Evolutionary conservation across 1,284 basidiomycete genomes (phyloP).

Genomic region (Sanghuangporus weigelae): DNA sequence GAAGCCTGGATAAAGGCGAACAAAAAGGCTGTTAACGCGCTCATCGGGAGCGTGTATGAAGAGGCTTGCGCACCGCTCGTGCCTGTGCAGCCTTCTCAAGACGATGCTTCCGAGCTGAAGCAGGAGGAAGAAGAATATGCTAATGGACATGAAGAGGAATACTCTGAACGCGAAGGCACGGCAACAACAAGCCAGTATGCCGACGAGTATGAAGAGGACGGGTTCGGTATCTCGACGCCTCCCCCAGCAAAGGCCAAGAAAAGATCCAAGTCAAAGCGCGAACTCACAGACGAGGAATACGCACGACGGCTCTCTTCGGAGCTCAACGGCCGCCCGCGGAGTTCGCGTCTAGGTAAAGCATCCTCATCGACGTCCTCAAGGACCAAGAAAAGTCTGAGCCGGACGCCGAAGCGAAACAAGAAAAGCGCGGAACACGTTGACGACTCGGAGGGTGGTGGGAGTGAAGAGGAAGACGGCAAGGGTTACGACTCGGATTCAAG

Average conservation of each 20-base stretch:
- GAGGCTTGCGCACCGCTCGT: slow-evolving; percentile 36
- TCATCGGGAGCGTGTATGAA: slow-evolving; percentile 59
- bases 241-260: slow-evolving; percentile 31
- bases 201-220: slow-evolving; percentile 28
- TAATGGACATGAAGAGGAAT: neutral
- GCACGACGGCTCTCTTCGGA: slow-evolving; percentile 68
- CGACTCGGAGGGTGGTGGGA: slow-evolving; percentile 40
- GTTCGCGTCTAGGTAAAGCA: slow-evolving; percentile 31
- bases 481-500: slow-evolving; percentile 31
- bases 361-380: slow-evolving; percentile 20
- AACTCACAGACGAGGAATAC: slow-evolving; percentile 57
- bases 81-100: neutral
- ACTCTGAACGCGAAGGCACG: neutral
- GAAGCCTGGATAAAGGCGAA: slow-evolving; percentile 51
- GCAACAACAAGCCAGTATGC: neutral
- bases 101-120: slow-evolving; percentile 11
- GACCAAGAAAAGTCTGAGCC: slow-evolving; percentile 33
- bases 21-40: slow-evolving; percentile 50
- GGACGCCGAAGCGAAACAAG: slow-evolving; percentile 40
- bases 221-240: slow-evolving; percentile 22
- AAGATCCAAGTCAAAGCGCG: slow-evolving; percentile 39
- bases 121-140: slow-evolving; percentile 17
- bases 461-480: slow-evolving; percentile 11
- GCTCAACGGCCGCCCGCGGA: slow-evolving; percentile 60
- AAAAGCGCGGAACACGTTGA: slow-evolving; percentile 54